A percentile compares a stretch with the other conserved stretches of the same genome.
Conservation (phyloP, 176 grass and related monocot genomes). For the bread wheat (Triticum aestivum) region DNA sequence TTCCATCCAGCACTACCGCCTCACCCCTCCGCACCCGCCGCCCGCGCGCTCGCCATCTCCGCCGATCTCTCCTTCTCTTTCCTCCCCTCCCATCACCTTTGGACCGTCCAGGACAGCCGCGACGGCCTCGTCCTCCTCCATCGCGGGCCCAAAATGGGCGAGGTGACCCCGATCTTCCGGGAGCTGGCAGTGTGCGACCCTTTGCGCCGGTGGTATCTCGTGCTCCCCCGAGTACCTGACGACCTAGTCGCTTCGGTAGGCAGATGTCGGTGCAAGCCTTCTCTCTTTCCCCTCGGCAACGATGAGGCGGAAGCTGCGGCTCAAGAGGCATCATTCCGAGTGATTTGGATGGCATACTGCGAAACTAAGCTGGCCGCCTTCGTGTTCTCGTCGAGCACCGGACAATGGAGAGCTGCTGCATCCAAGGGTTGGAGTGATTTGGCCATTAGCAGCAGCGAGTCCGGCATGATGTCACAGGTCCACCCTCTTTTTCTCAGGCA, state of each 20-base stretch:
- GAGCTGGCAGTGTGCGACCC: slow-evolving; percentile 26
- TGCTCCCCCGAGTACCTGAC: background rate
- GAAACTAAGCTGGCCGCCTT: slow-evolving; percentile 10
- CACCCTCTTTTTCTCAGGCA: background rate
- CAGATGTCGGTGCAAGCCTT: slow-evolving; percentile 20
- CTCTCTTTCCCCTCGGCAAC: background rate
- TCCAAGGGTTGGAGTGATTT: background rate
- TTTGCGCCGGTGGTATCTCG: slow-evolving; percentile 7
- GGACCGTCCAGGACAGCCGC: too few species aligned
- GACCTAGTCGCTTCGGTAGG: slow-evolving; percentile 4
- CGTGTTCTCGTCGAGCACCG: slow-evolving; percentile 15
- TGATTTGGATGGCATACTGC: slow-evolving; percentile 21
- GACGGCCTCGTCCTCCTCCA: too few species aligned
- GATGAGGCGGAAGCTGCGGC: background rate
- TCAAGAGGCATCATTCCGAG: background rate
- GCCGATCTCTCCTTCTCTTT: too few species aligned
- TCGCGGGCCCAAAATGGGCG: background rate
- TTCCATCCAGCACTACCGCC: too few species aligned
- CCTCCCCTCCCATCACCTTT: too few species aligned
- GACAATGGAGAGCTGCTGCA: slow-evolving; percentile 11
- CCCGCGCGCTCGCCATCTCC: too few species aligned
- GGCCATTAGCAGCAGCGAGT: background rate
- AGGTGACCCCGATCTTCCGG: background rate
- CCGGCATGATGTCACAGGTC: background rate
- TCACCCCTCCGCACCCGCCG: too few species aligned